A percentile compares a stretch with the other conserved stretches of the same genome.
These are phyloP conservation scores for Alloascoidea africana DNA, from an alignment of 805 yeast genomes.

Conservation along the genomic window DNA sequence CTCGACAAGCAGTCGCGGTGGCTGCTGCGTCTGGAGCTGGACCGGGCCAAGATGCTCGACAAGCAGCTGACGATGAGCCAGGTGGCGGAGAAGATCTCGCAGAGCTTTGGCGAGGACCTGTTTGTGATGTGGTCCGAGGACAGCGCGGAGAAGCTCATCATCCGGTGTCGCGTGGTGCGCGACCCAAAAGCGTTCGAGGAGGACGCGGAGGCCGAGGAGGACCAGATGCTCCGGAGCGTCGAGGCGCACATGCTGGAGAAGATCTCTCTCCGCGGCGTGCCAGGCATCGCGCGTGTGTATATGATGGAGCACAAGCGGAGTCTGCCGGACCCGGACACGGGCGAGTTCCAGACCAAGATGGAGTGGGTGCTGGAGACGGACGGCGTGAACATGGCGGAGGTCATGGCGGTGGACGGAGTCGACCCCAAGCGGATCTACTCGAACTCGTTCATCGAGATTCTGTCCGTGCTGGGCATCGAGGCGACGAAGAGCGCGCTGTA, in stretches of 20 bases:
- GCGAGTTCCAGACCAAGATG: slow-evolving; percentile 77
- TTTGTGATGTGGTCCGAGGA: slow-evolving; percentile 99
- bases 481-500: slow-evolving; percentile 93
- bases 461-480: slow-evolving; percentile 93
- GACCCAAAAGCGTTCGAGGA: slow-evolving; percentile 89
- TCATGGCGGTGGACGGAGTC: slow-evolving; percentile 89
- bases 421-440: slow-evolving; percentile 86
- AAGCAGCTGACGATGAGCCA: slow-evolving; percentile 96
- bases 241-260: slow-evolving; percentile 95
- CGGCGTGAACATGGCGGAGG: slow-evolving; percentile 92
- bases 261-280: slow-evolving; percentile 89
- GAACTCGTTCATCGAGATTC: slow-evolving; percentile 89
- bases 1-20: slow-evolving; percentile 95
- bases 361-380: slow-evolving; percentile 99
- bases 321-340: slow-evolving; percentile 47
- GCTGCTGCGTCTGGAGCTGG: slow-evolving; percentile 90
- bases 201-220: slow-evolving; percentile 92
- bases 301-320: slow-evolving; percentile 28
- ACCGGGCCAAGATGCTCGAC: slow-evolving; percentile 98
- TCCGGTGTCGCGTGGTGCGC: slow-evolving; percentile 97
- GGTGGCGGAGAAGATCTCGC: slow-evolving; percentile 90
- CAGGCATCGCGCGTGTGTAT: slow-evolving; percentile 80
- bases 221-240: slow-evolving; percentile 85
- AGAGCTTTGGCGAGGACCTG: slow-evolving; percentile 85
- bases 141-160: slow-evolving; percentile 89